A percentile compares a stretch with the other conserved stretches of the same genome.
Conservation (phyloP, 495 filamentous ascomycete species). For the Xylaria cubensis region DNA sequence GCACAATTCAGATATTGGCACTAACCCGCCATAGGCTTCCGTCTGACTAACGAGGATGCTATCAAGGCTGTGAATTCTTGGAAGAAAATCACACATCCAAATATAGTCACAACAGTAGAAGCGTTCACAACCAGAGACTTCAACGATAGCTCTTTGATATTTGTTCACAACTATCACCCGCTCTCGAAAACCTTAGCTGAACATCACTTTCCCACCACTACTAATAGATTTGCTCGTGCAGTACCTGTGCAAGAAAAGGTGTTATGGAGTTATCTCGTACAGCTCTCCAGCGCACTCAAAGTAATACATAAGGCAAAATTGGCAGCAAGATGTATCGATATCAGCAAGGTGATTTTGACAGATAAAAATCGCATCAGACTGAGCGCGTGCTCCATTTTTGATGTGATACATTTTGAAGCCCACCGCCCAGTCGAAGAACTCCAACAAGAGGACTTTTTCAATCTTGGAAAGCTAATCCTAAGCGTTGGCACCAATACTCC, state of each 20-base stretch:
- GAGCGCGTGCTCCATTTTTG: constrained; percentile 83
- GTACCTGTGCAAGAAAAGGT: constrained; percentile 73
- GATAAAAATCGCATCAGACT: constrained; percentile 84
- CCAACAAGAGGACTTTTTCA: constrained; percentile 86
- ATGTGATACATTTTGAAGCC: constrained; percentile 81
- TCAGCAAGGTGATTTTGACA: constrained; percentile 86
- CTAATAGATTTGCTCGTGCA: constrained; percentile 50
- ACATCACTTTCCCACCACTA: constrained; percentile 70
- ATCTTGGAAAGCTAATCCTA: constrained; percentile 84
- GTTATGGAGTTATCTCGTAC: constrained; percentile 91
- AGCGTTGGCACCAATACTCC: constrained; percentile 73
- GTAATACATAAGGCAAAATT: constrained; percentile 81
- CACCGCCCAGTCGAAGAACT: constrained; percentile 71
- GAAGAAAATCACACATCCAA: constrained; percentile 83
- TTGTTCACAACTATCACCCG: constrained; percentile 93
- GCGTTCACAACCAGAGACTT: constrained; percentile 93
- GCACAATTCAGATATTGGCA: constrained; percentile 12
- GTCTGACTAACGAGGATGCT: constrained; percentile 85
- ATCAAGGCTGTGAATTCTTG: constrained; percentile 87
- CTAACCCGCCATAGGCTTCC: constrained; percentile 46
- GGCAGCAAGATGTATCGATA: constrained; percentile 81
- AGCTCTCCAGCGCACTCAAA: constrained; percentile 88
- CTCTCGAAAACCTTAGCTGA: constrained; percentile 88
- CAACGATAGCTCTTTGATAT: constrained; percentile 91
- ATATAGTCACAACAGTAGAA: constrained; percentile 86